Conservation (phyloP, 257 asterid species). For the Forsythia suspensa region DNA sequence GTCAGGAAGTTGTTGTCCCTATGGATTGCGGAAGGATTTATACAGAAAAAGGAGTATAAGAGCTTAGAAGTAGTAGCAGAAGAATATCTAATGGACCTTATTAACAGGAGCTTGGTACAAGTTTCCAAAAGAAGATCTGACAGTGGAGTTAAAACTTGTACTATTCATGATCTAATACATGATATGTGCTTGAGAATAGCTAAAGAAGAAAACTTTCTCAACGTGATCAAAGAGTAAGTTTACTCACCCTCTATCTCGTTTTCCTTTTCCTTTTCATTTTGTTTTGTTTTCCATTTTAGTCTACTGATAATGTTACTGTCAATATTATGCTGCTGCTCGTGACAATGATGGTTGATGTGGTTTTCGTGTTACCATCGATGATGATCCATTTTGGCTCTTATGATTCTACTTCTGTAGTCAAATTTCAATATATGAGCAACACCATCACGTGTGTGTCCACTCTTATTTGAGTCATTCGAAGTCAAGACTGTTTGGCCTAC, state of each 20-base stretch:
- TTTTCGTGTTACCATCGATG: too few species aligned
- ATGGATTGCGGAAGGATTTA: conserved; percentile 15
- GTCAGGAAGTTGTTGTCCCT: background rate
- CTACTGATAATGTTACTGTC: background rate
- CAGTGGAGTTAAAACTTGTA: conserved; percentile 15
- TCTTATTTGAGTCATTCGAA: background rate
- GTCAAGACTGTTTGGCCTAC: background rate
- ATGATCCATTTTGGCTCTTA: background rate
- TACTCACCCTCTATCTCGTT: background rate
- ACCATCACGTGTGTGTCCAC: background rate
- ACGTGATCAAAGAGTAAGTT: background rate
- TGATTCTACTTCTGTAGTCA: background rate
- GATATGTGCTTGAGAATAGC: conserved; percentile 9
- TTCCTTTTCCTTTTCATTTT: background rate
- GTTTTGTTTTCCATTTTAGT: background rate
- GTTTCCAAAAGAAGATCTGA: background rate
- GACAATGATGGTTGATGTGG: background rate
- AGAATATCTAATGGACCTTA: background rate
- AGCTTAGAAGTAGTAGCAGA: conserved; percentile 13
- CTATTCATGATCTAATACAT: conserved; percentile 3
- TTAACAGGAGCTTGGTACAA: conserved; percentile 10
- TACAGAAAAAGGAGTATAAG: background rate
- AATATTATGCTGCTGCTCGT: background rate
- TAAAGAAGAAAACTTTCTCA: background rate
- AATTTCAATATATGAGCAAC: background rate